Conservation (phyloP, 2,329 filamentous ascomycete species). For the Colletotrichum lentis region DNA sequence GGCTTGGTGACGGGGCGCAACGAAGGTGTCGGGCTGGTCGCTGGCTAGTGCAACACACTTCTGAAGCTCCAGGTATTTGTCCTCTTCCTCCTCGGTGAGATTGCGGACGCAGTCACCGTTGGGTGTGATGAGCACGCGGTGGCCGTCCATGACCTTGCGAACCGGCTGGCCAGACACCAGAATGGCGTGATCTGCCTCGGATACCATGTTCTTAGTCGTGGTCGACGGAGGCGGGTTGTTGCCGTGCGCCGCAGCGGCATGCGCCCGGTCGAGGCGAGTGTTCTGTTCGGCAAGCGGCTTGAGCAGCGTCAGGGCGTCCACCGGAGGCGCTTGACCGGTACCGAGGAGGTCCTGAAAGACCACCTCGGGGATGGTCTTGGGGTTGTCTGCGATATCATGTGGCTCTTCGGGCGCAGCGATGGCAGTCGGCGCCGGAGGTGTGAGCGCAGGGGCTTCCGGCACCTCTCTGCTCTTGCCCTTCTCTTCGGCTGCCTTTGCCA, state of each 20-base stretch:
- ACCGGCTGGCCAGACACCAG: constrained; percentile 67
- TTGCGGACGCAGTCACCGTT: constrained; percentile 80
- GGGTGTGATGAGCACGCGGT: constrained; percentile 76
- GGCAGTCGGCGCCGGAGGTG: constrained; percentile 17
- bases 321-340: constrained; percentile 16
- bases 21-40: constrained; percentile 63
- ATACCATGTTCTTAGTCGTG: constrained; percentile 56
- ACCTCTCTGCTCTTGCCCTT: constrained; percentile 37
- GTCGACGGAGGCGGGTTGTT: constrained; percentile 40
- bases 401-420: constrained; percentile 19
- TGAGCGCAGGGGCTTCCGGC: background rate
- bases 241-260: constrained; percentile 13
- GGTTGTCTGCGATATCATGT: constrained; percentile 33
- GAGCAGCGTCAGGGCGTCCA: constrained; percentile 50
- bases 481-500: constrained; percentile 29
- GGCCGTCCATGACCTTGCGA: constrained; percentile 69
- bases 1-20: constrained; percentile 63
- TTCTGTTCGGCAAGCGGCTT: constrained; percentile 46
- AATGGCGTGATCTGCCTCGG: constrained; percentile 62
- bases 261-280: constrained; percentile 19
- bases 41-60: constrained; percentile 60
- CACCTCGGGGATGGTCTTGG: constrained; percentile 33
- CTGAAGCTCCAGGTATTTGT: constrained; percentile 75
- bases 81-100: constrained; percentile 72
- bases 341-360: constrained; percentile 33